Percentiles rank a stretch among this genome's conserved stretches.
Evolutionary conservation across 176 grass and related monocot genomes (phyloP).

Genomic region (Ampelocalamus luodianensis): DNA sequence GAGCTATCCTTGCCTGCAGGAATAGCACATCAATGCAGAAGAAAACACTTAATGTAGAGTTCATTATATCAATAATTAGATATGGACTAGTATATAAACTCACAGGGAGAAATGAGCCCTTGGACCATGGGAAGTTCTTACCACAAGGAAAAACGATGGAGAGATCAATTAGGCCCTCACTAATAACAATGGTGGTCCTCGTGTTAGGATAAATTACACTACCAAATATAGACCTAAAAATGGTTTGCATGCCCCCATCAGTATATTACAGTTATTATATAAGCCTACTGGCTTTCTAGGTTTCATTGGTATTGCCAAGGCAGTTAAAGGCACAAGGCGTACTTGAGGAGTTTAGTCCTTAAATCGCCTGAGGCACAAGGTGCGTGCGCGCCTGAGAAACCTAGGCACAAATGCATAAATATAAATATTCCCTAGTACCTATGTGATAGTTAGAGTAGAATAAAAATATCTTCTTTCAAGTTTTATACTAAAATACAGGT

Average conservation of each 20-base stretch:
- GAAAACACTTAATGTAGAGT: constrained; percentile 21
- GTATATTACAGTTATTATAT: background rate
- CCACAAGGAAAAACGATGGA: background rate
- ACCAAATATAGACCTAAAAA: background rate
- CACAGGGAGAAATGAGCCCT: background rate
- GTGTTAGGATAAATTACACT: background rate
- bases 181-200: constrained; percentile 8
- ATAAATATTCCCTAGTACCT: too few relatives aligned
- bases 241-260: background rate
- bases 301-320: too few relatives aligned
- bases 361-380: too few relatives aligned
- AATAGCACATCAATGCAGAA: constrained; percentile 30
- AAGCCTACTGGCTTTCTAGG: background rate
- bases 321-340: too few relatives aligned
- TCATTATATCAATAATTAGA: background rate
- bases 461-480: too few relatives aligned
- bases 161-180: background rate
- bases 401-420: too few relatives aligned
- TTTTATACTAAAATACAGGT: too few relatives aligned
- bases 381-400: too few relatives aligned
- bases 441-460: too few relatives aligned
- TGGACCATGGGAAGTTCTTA: background rate
- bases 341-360: too few relatives aligned
- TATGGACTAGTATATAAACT: constrained; percentile 20
- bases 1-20: constrained; percentile 90